These are phyloP conservation scores for Sporobolomyces roseus DNA, from an alignment of 768 basidiomycete species.

Conservation along the genomic window DNA sequence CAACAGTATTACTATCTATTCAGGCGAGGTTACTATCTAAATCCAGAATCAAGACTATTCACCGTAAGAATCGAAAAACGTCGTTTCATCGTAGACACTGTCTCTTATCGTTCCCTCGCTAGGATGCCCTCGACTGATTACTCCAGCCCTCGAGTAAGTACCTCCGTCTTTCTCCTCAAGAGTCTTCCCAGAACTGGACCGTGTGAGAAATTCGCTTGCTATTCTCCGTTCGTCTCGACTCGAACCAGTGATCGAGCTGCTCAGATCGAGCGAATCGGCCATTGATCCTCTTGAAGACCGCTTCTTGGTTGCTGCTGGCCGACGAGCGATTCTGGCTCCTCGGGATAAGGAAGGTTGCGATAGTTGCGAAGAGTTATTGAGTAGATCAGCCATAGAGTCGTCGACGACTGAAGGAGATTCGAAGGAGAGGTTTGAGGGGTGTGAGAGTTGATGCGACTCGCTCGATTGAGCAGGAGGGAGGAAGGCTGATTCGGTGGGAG, in stretches of 20 bases:
- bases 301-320: slow-evolving; percentile 10
- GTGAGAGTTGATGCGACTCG: background rate
- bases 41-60: too few relatives aligned
- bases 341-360: slow-evolving; percentile 9
- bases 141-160: too few relatives aligned
- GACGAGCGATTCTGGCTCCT: slow-evolving; percentile 1
- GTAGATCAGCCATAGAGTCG: too few relatives aligned
- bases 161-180: too few relatives aligned
- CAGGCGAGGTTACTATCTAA: too few relatives aligned
- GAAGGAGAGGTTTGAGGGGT: background rate
- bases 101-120: too few relatives aligned
- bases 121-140: too few relatives aligned
- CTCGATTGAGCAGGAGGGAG: background rate
- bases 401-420: too few relatives aligned
- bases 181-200: background rate
- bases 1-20: too few relatives aligned
- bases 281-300: slow-evolving; percentile 9
- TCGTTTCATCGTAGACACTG: too few relatives aligned
- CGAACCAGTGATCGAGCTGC: background rate
- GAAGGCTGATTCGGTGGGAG: background rate
- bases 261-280: slow-evolving; percentile 2
- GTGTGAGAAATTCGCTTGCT: slow-evolving; percentile 11
- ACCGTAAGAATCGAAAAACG: too few relatives aligned
- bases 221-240: slow-evolving; percentile 6
- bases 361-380: background rate